Conservation (phyloP, 192 early-diverging fungal genomes). For the Mortierella hygrophila region DNA sequence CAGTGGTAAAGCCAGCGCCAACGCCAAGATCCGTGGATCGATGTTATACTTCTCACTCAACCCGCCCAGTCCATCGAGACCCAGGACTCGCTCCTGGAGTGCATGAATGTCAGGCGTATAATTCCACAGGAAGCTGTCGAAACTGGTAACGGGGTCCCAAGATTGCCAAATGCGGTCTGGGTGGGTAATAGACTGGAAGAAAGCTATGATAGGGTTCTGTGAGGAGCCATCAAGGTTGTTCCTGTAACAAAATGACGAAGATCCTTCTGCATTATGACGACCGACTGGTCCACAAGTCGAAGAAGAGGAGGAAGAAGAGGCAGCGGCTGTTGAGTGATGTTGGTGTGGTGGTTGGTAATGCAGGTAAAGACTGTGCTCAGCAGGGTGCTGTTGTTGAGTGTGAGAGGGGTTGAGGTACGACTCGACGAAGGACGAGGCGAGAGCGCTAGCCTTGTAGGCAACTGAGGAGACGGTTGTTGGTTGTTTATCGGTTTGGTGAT, state of each 20-base stretch:
- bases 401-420: slow-evolving; percentile 7
- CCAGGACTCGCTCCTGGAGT: neutral
- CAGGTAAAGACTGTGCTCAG: neutral
- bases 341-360: neutral
- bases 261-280: neutral
- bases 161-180: neutral
- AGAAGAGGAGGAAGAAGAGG: neutral
- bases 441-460: neutral
- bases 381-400: neutral
- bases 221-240: neutral
- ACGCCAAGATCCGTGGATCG: slow-evolving; percentile 4
- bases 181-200: slow-evolving; percentile 1
- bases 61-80: neutral
- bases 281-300: neutral
- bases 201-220: neutral
- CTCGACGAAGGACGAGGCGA: neutral
- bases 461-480: neutral
- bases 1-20: neutral
- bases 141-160: slow-evolving; percentile 4
- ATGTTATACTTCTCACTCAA: slow-evolving; percentile 21
- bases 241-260: neutral
- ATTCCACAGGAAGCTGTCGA: slow-evolving; percentile 33
- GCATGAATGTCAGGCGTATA: slow-evolving; percentile 22
- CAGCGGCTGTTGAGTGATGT: neutral
- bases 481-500: neutral